Evolutionary conservation across 129 eudicot genomes (phyloP), one percentile per base, ranked within the genome.

Genomic region (Saussurea involucrata): DNA sequence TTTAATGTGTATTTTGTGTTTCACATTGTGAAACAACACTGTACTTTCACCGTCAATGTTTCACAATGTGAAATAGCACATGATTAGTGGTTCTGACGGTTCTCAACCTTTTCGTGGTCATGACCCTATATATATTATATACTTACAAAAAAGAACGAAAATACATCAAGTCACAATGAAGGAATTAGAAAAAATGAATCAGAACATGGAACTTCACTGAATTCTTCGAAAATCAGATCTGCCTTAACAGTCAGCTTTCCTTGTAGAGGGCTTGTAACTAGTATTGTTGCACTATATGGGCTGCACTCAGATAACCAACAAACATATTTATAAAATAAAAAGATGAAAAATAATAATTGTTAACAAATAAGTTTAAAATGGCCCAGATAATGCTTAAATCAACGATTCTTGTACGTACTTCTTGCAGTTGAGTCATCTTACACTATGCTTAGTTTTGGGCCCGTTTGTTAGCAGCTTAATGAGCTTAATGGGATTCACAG

Each of bases 191-290:
- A 40, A 69, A 9, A 29, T 66, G 60, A 49, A 36, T 25, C 57
- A 21, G 76, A 37, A 24, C 4, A 57, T 74, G 70, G 53, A 58
- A 74, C 81, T 77, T 89, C 77, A 95, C 97, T 80, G 84, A 85
- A 82, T 73, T 95, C 99, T 83, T 95, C 97, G 72, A 88, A 92
- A 66, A 95, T 84, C 80, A 92, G 81, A 85, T 92, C 79, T 5
- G 97, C 99, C 84, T 88, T 95, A 18, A 95, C 77, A 40, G 95
- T 90, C 40, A 88, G 85, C 81, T 92, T 88, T 80, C 94, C 99
- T 68, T 86, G 90, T 82, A 76, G 88, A 80, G 90, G 90, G 70
- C 86, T 74, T 74, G 96, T 71, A 63, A 84, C 76, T 60, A 81
- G 68, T 81, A 92, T 76, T 40, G 90, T 92, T 34, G 95, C 80